Percentiles rank a stretch among this genome's conserved stretches.
Evolutionary conservation across 106 monocot genomes (phyloP).

Genomic region (Gastrodia elata): DNA sequence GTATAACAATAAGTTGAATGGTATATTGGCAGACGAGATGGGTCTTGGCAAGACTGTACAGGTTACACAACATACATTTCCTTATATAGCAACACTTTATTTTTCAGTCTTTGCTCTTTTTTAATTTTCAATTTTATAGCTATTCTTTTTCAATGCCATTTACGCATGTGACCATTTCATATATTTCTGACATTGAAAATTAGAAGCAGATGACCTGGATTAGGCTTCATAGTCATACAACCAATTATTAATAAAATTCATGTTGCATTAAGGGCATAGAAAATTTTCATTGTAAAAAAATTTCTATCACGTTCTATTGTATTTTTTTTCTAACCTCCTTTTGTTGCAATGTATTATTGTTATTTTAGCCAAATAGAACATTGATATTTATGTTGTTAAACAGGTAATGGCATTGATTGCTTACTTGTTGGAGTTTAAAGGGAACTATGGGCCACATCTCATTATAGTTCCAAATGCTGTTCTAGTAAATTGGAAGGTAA

Average conservation of each 20-base stretch:
- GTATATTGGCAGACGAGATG: constrained; percentile 99
- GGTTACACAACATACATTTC: constrained; percentile 24
- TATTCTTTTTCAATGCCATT: neutral
- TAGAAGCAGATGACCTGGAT: neutral
- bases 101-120: neutral
- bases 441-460: constrained; percentile 94
- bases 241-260: neutral
- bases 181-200: neutral
- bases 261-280: neutral
- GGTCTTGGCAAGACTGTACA: constrained; percentile 99
- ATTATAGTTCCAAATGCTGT: constrained; percentile 99
- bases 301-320: neutral
- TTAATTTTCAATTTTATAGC: neutral
- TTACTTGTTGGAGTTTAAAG: constrained; percentile 96
- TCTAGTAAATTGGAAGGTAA: constrained; percentile 97
- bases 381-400: constrained; percentile 5
- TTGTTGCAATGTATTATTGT: neutral
- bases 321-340: neutral
- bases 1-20: constrained; percentile 97
- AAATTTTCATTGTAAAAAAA: neutral
- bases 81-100: neutral
- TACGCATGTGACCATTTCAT: neutral
- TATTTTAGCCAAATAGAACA: neutral
- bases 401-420: constrained; percentile 99
- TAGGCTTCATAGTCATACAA: neutral